Evolutionary conservation across 257 asterid species (phyloP), one percentile per base, ranked within the genome.

Genomic region (Rehmannia glutinosa): DNA sequence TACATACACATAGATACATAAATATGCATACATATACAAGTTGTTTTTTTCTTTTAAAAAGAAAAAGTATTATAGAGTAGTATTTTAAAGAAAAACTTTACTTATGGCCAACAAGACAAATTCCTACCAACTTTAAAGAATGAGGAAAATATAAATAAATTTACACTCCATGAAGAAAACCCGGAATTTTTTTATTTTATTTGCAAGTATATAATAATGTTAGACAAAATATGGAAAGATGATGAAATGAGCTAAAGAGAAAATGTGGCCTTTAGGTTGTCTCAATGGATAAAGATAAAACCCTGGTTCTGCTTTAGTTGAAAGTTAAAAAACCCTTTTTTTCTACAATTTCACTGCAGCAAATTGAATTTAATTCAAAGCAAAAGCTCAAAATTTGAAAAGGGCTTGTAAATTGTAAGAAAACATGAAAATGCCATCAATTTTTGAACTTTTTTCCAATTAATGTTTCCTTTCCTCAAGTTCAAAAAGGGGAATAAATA

Each of bases 101-200:
- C 49, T 66, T 38, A 63, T 50, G 52, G 16, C n/a, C 70, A 75
- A 77, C 69, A 70, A 42, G 64, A 77, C 73, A 36, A 62, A 66
- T 62, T 71, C 81, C 79, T 52, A 71, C 83, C 83, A 58, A 73
- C 74, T 69, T 77, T 61, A 54, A 61, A 60, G 73, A 73, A 56
- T 50, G 74, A 55, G 53, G 47, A 36, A 9, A 56, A 59, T 42
- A 51, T 32, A 35, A 47, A 47, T 28, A 71, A 59, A 15, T 24
- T 4, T 5, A 53, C 72, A 75, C 32, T 62, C 32, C 51, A 32
- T 30, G 53, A 69, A 41, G 4, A 8, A 68, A 68, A 15, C 46
- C 64, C 2, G 19, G 38, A 32, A 32, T n/a, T n/a, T n/a, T n/a
- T n/a, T n/a, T n/a, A n/a, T n/a, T n/a, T n/a, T n/a, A n/a, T n/a